phyloP scores from a whole-genome alignment of 139 green algal species.

The Chlorella sp. region DNA sequence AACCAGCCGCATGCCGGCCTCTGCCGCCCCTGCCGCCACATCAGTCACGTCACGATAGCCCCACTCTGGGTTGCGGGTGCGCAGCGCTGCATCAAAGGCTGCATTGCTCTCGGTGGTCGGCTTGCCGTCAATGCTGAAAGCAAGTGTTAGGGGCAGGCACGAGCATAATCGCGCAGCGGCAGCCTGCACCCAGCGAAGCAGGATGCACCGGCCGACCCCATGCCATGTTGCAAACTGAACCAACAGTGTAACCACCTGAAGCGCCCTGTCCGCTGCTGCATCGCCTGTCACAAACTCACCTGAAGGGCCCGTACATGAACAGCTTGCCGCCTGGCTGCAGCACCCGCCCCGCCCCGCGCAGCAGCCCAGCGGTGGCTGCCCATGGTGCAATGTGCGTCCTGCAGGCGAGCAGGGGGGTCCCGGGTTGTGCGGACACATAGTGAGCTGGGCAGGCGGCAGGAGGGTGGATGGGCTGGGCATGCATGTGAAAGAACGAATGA shows the following conservation, averaged over 20 bases:
- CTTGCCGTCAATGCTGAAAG: conserved; percentile 30
- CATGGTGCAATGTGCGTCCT: conserved; percentile 61
- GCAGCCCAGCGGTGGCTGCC: conserved; percentile 52
- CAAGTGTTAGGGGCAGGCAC: too few species aligned
- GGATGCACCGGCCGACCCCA: too few species aligned
- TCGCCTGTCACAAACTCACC: not conserved
- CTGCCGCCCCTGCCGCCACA: conserved; percentile 27
- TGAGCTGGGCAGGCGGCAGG: too few species aligned
- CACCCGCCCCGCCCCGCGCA: conserved; percentile 45
- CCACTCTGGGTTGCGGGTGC: conserved; percentile 49
- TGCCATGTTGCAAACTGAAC: too few species aligned
- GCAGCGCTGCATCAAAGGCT: conserved; percentile 58
- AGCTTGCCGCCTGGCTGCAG: conserved; percentile 28
- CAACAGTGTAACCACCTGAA: too few species aligned
- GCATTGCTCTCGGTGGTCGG: conserved; percentile 58
- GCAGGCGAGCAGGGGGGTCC: too few species aligned
- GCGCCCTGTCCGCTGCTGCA: too few species aligned
- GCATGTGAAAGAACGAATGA: too few species aligned
- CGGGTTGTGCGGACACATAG: not conserved
- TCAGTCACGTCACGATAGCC: conserved; percentile 66
- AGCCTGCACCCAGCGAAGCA: too few species aligned
- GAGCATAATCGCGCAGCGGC: too few species aligned
- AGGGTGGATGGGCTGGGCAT: too few species aligned
- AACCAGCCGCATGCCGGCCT: conserved; percentile 42
- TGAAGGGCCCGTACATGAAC: conserved; percentile 69